Base-by-base conservation (phyloP, 805 yeast species). In the Hanseniaspora guilliermondii region DNA sequence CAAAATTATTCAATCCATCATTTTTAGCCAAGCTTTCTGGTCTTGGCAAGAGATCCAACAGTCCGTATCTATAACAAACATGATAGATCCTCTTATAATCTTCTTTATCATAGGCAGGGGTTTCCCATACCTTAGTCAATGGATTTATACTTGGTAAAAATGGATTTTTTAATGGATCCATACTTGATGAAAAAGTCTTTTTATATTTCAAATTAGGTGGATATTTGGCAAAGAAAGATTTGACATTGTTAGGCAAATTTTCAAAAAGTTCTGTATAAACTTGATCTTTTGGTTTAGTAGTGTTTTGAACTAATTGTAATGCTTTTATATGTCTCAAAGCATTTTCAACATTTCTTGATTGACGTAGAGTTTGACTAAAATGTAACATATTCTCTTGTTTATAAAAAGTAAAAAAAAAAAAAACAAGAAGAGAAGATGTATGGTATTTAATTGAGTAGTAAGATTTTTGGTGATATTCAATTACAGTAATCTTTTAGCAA, bases 81-180 rank as follows among this genome's bases (percentile, higher is more conserved):
- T 89, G 89, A 74, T 76, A 87, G 53, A 89, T 70, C 59, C 83
- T 95, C 19, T 89, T 79, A 63, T 86, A 88, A 62, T 91, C 78
- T 70, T 96, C 78, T 63, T 82, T 71, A 8, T 95, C 85, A 68
- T 78, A 85, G 60, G 79, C 75, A 25, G 97, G 86, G 56, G 80
- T 79, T 62, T 86, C 94, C 71, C 82, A 79, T 60, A 70, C 74
- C n/a, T 83, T 78, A 22, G 94, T 87, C 22, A 83, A 77, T 21
- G 94, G 87, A 66, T 88, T 88, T 63, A 77, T 83, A 67, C 87
- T 88, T 24, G 95, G 83, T 54, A 87, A 68, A 67, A 89, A 89
- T 53, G 97, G 97, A 68, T 89, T 89, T 60, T 88, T 85, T 57
- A 78, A 77, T 22, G 77, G 75, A 48, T 87, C 89, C 48, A 70